A percentile compares a stretch with the other conserved stretches of the same genome.
Conservation (phyloP, 768 basidiomycete species). For the Dacryopinax primogenitus region DNA sequence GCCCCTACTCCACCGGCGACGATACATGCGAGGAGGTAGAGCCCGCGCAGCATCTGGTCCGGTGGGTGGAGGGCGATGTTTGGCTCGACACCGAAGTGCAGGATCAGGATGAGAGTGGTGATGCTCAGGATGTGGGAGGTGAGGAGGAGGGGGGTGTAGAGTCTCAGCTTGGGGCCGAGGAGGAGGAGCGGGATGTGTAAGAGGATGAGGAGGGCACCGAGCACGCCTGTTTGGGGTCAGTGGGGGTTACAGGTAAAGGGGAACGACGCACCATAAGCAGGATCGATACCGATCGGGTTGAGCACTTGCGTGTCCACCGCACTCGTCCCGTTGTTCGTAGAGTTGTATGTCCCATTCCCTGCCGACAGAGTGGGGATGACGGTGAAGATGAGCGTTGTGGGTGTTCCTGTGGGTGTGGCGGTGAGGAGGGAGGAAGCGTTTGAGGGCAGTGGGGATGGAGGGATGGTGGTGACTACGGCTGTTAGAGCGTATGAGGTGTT, state of each 20-base stretch:
- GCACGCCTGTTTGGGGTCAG: conserved; percentile 25
- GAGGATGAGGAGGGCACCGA: conserved; percentile 76
- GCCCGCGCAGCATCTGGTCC: conserved; percentile 60
- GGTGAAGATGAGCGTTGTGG: conserved; percentile 26
- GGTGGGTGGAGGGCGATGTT: conserved; percentile 68
- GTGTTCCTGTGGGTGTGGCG: conserved; percentile 33
- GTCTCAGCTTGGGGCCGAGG: conserved; percentile 91
- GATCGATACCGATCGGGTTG: conserved; percentile 58
- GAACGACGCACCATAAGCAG: conserved; percentile 55
- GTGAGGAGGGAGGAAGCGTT: conserved; percentile 30
- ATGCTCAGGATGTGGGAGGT: conserved; percentile 83
- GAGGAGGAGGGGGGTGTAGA: conserved; percentile 59
- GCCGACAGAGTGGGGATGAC: conserved; percentile 15
- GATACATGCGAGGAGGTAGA: conserved; percentile 72
- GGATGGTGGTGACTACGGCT: conserved; percentile 20
- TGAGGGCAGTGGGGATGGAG: conserved; percentile 31
- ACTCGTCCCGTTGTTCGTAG: conserved; percentile 14
- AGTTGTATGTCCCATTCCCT: conserved; percentile 7
- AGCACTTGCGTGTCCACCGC: conserved; percentile 26
- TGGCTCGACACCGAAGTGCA: conserved; percentile 67
- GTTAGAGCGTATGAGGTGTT: conserved; percentile 15
- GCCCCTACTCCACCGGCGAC: conserved; percentile 78
- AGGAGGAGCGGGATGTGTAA: conserved; percentile 83
- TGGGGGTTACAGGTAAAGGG: background rate
- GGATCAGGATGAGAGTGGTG: conserved; percentile 73